These are phyloP conservation scores for Claviceps sp. DNA, from an alignment of 2,329 filamentous ascomycete genomes.

Conservation along the genomic window DNA sequence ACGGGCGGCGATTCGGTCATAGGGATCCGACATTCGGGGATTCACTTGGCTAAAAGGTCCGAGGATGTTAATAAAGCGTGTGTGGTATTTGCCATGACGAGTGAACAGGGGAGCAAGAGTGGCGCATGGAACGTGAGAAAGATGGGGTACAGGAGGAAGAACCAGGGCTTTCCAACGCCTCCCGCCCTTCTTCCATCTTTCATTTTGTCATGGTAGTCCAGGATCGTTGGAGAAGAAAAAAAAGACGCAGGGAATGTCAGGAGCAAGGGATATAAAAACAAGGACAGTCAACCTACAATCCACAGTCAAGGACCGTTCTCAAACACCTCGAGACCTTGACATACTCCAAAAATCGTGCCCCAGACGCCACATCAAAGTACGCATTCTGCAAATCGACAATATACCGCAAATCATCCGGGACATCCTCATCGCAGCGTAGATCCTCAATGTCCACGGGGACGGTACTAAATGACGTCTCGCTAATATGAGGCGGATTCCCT, in stretches of 20 bases:
- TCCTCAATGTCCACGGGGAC: constrained; percentile 26
- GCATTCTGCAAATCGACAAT: constrained; percentile 21
- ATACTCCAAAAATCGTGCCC: constrained; percentile 24
- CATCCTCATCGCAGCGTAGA: constrained; percentile 28
- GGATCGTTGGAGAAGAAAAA: not conserved
- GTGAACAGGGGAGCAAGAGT: too few species aligned
- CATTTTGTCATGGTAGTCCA: not conserved
- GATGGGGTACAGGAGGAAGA: not conserved
- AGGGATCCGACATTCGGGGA: constrained; percentile 6
- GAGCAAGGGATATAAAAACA: not conserved
- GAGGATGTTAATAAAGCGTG: constrained; percentile 3
- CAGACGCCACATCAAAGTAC: constrained; percentile 20
- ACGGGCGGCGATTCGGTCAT: constrained; percentile 9
- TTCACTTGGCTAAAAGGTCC: constrained; percentile 13
- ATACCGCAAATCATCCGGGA: constrained; percentile 19
- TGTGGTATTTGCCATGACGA: not conserved
- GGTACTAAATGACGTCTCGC: constrained; percentile 26
- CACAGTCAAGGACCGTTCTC: constrained; percentile 20
- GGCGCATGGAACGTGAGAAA: too few species aligned
- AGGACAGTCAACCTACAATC: constrained; percentile 16
- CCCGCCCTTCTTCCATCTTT: too few species aligned
- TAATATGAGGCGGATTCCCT: constrained; percentile 33
- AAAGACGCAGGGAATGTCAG: not conserved
- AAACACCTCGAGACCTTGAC: constrained; percentile 19
- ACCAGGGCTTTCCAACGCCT: not conserved